These are phyloP conservation scores for Penicillium antarcticum DNA, from an alignment of 495 filamentous ascomycete genomes.

Conservation along the genomic window DNA sequence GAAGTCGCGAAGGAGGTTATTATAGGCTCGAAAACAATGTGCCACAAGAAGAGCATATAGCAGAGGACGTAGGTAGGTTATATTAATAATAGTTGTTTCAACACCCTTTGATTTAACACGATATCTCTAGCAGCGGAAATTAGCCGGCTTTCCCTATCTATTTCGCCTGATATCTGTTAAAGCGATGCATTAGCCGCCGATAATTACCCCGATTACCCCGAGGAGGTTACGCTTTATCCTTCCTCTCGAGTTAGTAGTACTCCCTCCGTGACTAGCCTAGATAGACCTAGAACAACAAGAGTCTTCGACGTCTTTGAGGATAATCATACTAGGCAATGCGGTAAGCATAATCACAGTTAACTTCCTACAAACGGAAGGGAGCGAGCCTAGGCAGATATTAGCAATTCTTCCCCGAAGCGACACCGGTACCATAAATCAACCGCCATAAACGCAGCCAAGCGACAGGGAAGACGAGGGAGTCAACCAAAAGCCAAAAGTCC, in stretches of 20 bases:
- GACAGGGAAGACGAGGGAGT: not conserved
- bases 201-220: constrained; percentile 8
- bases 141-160: not conserved
- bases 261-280: constrained; percentile 7
- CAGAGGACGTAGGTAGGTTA: constrained; percentile 2
- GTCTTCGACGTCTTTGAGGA: constrained; percentile 13
- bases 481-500: not conserved
- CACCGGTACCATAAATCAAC: not conserved
- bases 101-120: not conserved
- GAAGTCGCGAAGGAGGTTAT: not conserved
- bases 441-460: not conserved
- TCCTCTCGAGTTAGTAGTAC: constrained; percentile 9
- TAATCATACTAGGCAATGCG: too few relatives aligned
- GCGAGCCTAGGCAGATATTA: not conserved
- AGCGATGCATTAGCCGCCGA: constrained; percentile 2
- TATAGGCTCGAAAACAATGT: not conserved
- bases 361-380: not conserved
- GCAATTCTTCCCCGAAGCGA: not conserved
- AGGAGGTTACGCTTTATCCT: constrained; percentile 11
- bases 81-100: not conserved
- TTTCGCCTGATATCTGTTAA: not conserved
- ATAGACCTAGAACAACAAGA: constrained; percentile 7
- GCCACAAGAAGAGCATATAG: not conserved
- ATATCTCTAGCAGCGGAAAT: constrained; percentile 2
- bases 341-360: too few relatives aligned